Evolutionary conservation across 2,329 filamentous ascomycete species (phyloP), one percentile per base, ranked within the genome.

Genomic region (Bisporella sp.): DNA sequence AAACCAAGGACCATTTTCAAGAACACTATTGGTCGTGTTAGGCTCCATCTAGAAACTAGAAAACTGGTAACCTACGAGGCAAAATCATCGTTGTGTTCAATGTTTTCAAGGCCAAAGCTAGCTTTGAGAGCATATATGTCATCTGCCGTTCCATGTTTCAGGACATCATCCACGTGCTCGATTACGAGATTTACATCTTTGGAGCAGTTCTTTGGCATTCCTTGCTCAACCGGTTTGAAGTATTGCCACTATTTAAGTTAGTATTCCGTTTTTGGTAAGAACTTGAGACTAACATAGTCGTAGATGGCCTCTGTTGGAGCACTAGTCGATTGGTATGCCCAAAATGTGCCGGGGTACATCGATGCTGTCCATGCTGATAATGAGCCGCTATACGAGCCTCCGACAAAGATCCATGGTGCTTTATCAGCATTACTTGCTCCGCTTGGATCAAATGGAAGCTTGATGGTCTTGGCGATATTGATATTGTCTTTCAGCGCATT

Each of bases 141-240:
- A 6, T 67, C 65, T 7, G 63, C 64, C 2, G 68, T 72, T 12
- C 74, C 73, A 31, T 69, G 66, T 28, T 64, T 61, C 21, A 72
- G 66, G 30, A 75, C 68, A 47, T 63, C 66, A 60, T 83, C 78
- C n/a, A 82, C 68, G 55, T 82, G 66, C 6, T 76, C 69, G 37
- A 80, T 68, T 13, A 82, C 76, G 4, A 69, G 66, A 1, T 68
- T 62, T 31, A 80, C 64, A 58, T 81, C 77, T 3, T 59, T 66
- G 60, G 73, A 79, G 66, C 79, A 82, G 62, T 82, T 82, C 57
- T 69, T 62, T 5, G 79, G 72, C 76, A 82, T 81, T 6, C 77
- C 78, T 32, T 75, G 58, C 58, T 77, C 73, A n/a, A 81, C 69
- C 0, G 77, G 77, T 4, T 68, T 58, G 58, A 79, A 82, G 57